phyloP scores from a whole-genome alignment of 306 rosid genomes.

The Luffa aegyptiaca region DNA sequence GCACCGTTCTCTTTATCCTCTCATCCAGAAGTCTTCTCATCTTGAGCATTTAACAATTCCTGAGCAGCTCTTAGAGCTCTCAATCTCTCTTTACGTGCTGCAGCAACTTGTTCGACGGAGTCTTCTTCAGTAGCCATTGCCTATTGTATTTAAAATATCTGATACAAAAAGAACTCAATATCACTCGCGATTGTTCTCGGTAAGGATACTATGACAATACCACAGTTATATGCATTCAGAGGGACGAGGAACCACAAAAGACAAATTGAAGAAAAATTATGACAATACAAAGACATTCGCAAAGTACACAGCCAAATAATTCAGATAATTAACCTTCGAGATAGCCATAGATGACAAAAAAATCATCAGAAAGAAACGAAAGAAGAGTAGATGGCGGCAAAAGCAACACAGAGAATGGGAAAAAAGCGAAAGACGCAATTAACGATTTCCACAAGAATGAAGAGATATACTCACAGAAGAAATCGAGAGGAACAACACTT shows the following conservation, averaged over 20 bases:
- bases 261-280: neutral
- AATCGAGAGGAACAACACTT: neutral
- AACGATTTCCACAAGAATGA: neutral
- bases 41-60: constrained; percentile 46
- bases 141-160: neutral
- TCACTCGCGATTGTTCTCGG: neutral
- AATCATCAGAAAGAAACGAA: neutral
- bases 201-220: neutral
- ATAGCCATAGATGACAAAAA: neutral
- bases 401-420: neutral
- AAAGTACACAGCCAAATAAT: neutral
- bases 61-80: constrained; percentile 76
- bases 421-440: neutral
- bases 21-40: constrained; percentile 27
- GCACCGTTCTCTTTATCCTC: constrained; percentile 17
- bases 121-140: constrained; percentile 52
- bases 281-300: neutral
- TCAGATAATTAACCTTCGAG: neutral
- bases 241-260: neutral
- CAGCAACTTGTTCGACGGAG: constrained; percentile 55
- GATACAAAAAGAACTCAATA: neutral
- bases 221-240: neutral
- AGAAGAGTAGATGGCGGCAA: neutral
- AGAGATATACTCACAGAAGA: neutral
- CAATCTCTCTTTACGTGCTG: constrained; percentile 70